Evolutionary conservation across 108 stramenopile genomes (phyloP), one percentile per base, ranked within the genome.

Genomic region (Aurantiochytrium sp.): DNA sequence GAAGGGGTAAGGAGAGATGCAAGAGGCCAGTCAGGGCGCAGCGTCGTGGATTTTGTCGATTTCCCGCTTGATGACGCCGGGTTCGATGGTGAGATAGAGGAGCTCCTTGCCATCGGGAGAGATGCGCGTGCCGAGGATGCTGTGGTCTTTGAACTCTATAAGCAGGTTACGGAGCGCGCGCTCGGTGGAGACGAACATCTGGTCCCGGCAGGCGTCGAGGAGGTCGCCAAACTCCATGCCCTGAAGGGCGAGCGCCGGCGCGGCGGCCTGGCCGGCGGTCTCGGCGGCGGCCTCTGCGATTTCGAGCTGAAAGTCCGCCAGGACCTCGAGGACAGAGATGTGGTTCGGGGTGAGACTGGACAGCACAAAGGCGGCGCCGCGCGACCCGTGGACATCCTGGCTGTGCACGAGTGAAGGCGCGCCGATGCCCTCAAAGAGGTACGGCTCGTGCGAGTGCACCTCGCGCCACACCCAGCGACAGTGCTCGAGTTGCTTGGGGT

Each of bases 71-170:
- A 81, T 81, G n/a, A 81, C 3, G 32, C 73, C 32, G 21, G 73
- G 73, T 12, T 81, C 73, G 12, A 17, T 6, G 6, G 73, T 81
- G 24, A 81, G 21, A 17, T 48, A 48, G 12, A 81, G 73, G 32
- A 41, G 73, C 45, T 81, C 73, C 24, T 81, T 81, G 1, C 73
- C 73, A 24, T 81, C 45, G n/a, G 73, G 42, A 30, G 59, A 34
- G 39, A 48, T 37, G 8, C 45, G 39, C 12, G 73, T 27, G 36
- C 42, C 45, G 30, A 81, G 39, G 45, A 81, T 81, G n/a, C 30
- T 81, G 45, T 81, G 73, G 30, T 81, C 73, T 30, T 41, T 81
- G 45, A 81, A 81, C 45, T 81, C 73, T 6, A 81, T 24, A 24
- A 81, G 73, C 36, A 81, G 30, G 39, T 2, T 41, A 24, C 73